A percentile compares a stretch with the other conserved stretches of the same genome.
phyloP scores from a whole-genome alignment of 2,329 filamentous ascomycete species.

The Aspergillus flavus region DNA sequence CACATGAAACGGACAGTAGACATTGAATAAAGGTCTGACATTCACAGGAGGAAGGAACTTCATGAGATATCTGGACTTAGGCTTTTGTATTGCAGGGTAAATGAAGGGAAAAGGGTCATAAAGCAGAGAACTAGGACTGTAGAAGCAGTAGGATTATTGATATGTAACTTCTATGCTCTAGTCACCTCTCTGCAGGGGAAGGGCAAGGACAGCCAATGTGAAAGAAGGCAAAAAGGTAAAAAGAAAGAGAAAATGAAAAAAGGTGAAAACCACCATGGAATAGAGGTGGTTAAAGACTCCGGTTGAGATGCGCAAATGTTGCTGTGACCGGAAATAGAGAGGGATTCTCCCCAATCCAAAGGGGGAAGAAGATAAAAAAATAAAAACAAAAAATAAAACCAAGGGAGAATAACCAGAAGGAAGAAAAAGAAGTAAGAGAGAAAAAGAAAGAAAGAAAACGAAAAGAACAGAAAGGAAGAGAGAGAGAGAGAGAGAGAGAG shows the following conservation, averaged over 20 bases:
- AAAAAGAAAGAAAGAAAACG: background rate
- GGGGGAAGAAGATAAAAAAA: too few relatives aligned
- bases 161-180: conserved; percentile 20
- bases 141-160: conserved; percentile 12
- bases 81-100: background rate
- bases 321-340: conserved; percentile 24
- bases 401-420: background rate
- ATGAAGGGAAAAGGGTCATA: background rate
- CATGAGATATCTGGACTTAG: conserved; percentile 11
- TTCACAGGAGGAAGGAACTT: conserved; percentile 8
- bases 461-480: background rate
- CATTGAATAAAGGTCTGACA: conserved; percentile 26
- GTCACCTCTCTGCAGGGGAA: conserved; percentile 5
- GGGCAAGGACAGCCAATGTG: conserved; percentile 6
- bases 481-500: background rate
- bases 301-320: conserved; percentile 15
- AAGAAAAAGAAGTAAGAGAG: background rate
- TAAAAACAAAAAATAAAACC: background rate
- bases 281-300: conserved; percentile 18
- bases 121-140: background rate
- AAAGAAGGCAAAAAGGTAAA: conserved; percentile 11
- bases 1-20: conserved; percentile 24
- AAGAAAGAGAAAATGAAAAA: background rate
- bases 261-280: conserved; percentile 10
- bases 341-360: conserved; percentile 14